Evolutionary conservation across 371 early-diverging fungal species (phyloP), one percentile per base, ranked within the genome.

Genomic region (Nosema muscidifuracis): DNA sequence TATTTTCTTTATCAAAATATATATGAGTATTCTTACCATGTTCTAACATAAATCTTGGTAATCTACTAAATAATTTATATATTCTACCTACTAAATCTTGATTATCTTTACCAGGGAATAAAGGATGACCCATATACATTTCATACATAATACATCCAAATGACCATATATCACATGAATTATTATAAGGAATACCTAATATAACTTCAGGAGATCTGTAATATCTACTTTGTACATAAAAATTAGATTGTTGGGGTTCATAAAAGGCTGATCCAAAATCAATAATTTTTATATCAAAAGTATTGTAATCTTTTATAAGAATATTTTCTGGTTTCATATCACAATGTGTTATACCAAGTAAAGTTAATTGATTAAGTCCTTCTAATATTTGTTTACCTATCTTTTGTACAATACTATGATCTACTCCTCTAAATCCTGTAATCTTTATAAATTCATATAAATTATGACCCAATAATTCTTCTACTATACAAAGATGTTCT

Each of bases 241-340:
- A 91, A 77, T 89, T 89, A 1, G 87, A 85, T 0, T 89, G 89
- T 47, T 90, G 87, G 65, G 88, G 86, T 71, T 89, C 89, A 65
- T 89, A 87, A 69, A 91, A 91, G 0, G 96, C 93, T 0, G 91
- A 91, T 22, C 97, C 95, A 85, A 92, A 95, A 85, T 97, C 97
- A 65, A 95, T 92, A 15, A 97, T 89, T 79, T 95, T 97, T 77
- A 95, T 87, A 18, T 86, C 85, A 0, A 92, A 88, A 24, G 87
- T 85, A 72, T 89, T 86, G 47, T 31, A 55, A 28, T 69, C 31
- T n/a, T 26, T 53, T n/a, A 95, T 82, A 63, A 96, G 65, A 38
- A 94, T 90, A 79, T 95, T 94, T 78, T 93, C 95, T 0, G 97
- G 96, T 82, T 97, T 97, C 58, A 97, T 85, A 82, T 97, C 97